Conservation (phyloP, 129 eudicot species). For the Sambucus nigra region DNA sequence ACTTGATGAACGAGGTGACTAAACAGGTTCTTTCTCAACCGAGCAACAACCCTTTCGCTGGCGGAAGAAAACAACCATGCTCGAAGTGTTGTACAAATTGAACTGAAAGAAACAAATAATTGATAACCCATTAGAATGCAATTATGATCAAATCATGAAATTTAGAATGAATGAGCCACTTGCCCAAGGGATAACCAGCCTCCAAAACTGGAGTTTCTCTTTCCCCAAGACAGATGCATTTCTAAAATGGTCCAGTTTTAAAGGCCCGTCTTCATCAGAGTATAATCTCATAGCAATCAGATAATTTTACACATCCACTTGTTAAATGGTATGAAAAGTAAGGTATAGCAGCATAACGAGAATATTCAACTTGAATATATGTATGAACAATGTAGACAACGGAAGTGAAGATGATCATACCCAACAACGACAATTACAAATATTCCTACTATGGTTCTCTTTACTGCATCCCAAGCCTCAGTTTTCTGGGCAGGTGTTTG, state of each 20-base stretch:
- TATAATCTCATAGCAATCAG: not conserved
- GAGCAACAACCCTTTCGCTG: constrained; percentile 88
- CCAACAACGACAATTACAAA: constrained; percentile 58
- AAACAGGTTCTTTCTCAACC: constrained; percentile 64
- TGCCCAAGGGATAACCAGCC: not conserved
- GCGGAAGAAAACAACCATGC: constrained; percentile 89
- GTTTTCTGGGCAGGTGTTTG: constrained; percentile 63
- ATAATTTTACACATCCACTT: not conserved
- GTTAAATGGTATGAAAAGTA: not conserved
- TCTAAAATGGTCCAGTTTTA: too few relatives aligned
- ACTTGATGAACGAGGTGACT: constrained; percentile 73
- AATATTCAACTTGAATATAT: too few relatives aligned
- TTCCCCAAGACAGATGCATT: too few relatives aligned
- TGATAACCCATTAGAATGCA: not conserved
- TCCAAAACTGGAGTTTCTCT: not conserved
- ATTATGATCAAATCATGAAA: not conserved
- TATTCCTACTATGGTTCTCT: constrained; percentile 59
- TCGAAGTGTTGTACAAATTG: constrained; percentile 64
- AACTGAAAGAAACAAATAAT: constrained; percentile 36
- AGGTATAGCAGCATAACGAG: too few relatives aligned
- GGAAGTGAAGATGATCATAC: constrained; percentile 28
- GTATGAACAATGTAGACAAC: too few relatives aligned
- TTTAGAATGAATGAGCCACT: too few relatives aligned
- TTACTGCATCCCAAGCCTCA: constrained; percentile 48
- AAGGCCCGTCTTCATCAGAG: too few relatives aligned